A percentile compares a stretch with the other conserved stretches of the same genome.
These are phyloP conservation scores for Calonectria ilicicola DNA, from an alignment of 2,329 filamentous ascomycete species.

Conservation along the genomic window DNA sequence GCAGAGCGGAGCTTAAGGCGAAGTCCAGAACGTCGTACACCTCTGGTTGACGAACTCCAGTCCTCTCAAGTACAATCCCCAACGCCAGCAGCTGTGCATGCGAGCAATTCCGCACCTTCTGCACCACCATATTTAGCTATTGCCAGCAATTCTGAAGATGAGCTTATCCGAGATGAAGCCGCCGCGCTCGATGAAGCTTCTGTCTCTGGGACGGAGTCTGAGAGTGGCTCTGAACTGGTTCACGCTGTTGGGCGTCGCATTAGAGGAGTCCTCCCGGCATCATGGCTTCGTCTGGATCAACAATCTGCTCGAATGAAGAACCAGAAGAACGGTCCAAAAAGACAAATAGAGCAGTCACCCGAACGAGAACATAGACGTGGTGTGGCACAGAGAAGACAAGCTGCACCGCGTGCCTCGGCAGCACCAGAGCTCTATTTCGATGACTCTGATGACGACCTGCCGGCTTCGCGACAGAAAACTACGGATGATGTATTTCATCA, in stretches of 20 bases:
- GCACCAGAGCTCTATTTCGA: constrained; percentile 56
- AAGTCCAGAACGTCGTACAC: constrained; percentile 18
- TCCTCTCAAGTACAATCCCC: neutral
- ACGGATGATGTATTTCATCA: constrained; percentile 41
- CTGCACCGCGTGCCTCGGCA: constrained; percentile 41
- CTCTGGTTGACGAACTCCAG: neutral
- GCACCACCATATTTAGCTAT: constrained; percentile 23
- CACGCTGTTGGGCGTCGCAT: constrained; percentile 60
- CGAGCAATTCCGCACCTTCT: constrained; percentile 6
- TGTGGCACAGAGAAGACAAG: constrained; percentile 60
- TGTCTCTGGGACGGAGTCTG: constrained; percentile 46
- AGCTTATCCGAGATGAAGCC: constrained; percentile 19
- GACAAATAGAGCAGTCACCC: constrained; percentile 48
- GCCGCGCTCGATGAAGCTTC: constrained; percentile 17
- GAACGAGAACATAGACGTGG: constrained; percentile 58
- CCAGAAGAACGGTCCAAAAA: constrained; percentile 43
- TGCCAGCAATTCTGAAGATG: constrained; percentile 41
- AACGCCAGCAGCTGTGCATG: neutral
- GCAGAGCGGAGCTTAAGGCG: constrained; percentile 36
- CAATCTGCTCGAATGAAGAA: constrained; percentile 50
- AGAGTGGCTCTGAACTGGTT: constrained; percentile 57
- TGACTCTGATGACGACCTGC: constrained; percentile 58
- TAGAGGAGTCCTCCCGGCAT: constrained; percentile 74
- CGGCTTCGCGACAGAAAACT: constrained; percentile 27
- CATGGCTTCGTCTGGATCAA: constrained; percentile 72